Evolutionary conservation across 1,284 basidiomycete genomes (phyloP), one percentile per base, ranked within the genome.

Genomic region (Boletus semigastroideus): DNA sequence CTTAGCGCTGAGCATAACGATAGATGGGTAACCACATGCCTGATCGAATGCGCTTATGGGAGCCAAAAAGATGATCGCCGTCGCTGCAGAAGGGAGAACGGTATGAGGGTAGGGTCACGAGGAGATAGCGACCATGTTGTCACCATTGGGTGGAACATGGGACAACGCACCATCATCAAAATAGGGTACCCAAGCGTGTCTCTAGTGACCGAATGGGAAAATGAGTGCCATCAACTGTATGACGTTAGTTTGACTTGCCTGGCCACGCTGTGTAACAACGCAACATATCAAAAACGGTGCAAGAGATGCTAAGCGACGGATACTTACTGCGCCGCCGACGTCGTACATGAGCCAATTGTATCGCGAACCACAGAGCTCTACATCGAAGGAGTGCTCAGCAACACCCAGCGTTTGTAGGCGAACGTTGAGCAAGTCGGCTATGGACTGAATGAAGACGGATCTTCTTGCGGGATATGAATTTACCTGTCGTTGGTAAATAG

Each of bases 1-100:
- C 33, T 42, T 44, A 52, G 56, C 42, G 36, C 36, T 51, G 33
- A 34, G 30, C 41, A 50, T 42, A 37, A 38, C 39, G 30, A 44
- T 36, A 42, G 38, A 50, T 47, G 22, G 16, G 19, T 9, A 49
- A 39, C 48, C 5, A 54, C 70, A 58, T 60, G 83, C 87, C 80
- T 89, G 87, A 74, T 91, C 88, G 63, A 87, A 91, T 39, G 89
- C 88, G 61, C 86, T 88, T 59, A 91, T 86, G 34, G 88, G 89
- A 47, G 87, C 88, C 48, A 87, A 71, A 64, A 87, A 88, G 63
- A 88, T 87, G 62, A 87, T 83, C 20, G 85, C 86, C 46, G 82
- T 85, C 8, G 86, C 84, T 86, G 61, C 48, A 51, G 52, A 51
- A 16, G 42, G 31, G 2, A 45, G 46, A 49, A 56, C 28, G 8